Base-by-base conservation (phyloP, 352 stramenopile genomes). In the Globisporangium takayamanum region DNA sequence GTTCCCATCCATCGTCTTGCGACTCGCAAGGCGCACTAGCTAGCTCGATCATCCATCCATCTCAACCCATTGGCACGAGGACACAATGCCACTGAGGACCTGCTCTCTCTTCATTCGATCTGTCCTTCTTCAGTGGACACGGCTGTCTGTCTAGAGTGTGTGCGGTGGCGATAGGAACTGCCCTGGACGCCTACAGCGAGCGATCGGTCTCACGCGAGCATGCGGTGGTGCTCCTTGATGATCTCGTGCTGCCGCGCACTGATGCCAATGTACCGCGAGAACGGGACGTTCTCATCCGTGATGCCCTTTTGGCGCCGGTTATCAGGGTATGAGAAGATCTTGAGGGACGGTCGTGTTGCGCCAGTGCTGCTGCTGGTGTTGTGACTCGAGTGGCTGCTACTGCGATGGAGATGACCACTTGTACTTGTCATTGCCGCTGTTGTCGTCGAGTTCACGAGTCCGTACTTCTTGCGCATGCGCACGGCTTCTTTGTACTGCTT, bases 221-320 rank as follows among this genome's bases (percentile, higher is more conserved):
- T 74, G 18, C 76, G 78, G 55, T 89, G 78, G 46, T 88, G 78
- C 64, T 89, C 76, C 57, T 86, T 88, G 57, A 89, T 87, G 55
- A 89, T 84, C 48, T 85, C 78, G 48, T 86, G 78, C 57, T 89
- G 80, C 10, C 73, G 71, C 11, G 74, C 77, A 53, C 74, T 89
- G 51, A 89, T 88, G 36, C 80, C 80, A n/a, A 89, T 89, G 67
- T 87, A 89, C 37, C 80, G 57, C 18, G 80, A 73, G 54, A 78
- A 86, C 14, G 80, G 80, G 22, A 89, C 69, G 25, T 65, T 81
- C 55, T 89, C 79, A 55, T 89, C 79, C 2, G 59, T 74, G 62
- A 74, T 79, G 26, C 71, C 70, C 66, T 54, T 57, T 28, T 60
- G 57, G 39, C 55, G 42, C 10, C 71, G 68, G 49, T 65, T 60